Conservation (phyloP, 2,329 filamentous ascomycete genomes). For the Cladorrhinum sp. region DNA sequence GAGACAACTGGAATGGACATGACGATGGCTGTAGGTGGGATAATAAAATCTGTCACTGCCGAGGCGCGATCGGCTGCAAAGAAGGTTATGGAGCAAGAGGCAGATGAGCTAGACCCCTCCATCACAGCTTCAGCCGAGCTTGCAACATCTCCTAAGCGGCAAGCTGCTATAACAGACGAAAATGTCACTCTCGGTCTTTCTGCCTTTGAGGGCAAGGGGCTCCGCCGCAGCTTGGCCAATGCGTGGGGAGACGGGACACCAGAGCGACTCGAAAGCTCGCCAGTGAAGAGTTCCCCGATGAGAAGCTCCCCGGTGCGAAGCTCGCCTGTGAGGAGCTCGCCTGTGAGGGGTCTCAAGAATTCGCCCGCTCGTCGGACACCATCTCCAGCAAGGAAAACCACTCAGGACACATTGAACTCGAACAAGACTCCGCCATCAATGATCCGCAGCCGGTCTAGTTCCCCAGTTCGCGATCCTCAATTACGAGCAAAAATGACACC, state of each 20-base stretch:
- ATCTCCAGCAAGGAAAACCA: conserved; percentile 12
- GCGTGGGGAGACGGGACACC: conserved; percentile 39
- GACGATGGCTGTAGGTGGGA: conserved; percentile 60
- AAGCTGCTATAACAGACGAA: conserved; percentile 41
- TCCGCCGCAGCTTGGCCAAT: conserved; percentile 47
- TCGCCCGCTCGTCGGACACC: conserved; percentile 11
- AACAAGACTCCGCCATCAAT: conserved; percentile 25
- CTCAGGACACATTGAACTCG: conserved; percentile 13
- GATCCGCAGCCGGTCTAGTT: conserved; percentile 29
- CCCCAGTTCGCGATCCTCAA: conserved; percentile 25
- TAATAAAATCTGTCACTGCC: conserved; percentile 46
- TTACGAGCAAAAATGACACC: conserved; percentile 33
- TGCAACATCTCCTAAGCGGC: conserved; percentile 36
- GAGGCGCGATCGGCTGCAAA: conserved; percentile 49
- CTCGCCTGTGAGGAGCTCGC: conserved; percentile 16
- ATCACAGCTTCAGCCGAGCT: conserved; percentile 40
- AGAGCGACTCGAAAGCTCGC: conserved; percentile 14
- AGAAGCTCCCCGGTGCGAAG: conserved; percentile 13
- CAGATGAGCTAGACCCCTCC: conserved; percentile 45
- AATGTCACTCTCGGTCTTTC: conserved; percentile 50
- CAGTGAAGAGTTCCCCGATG: conserved; percentile 15
- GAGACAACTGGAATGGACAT: conserved; percentile 63
- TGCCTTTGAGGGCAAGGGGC: conserved; percentile 48
- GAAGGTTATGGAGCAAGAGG: conserved; percentile 58
- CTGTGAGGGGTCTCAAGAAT: neutral